These are phyloP conservation scores for Anisogramma anomala DNA, from an alignment of 2,329 filamentous ascomycete species.

Conservation along the genomic window DNA sequence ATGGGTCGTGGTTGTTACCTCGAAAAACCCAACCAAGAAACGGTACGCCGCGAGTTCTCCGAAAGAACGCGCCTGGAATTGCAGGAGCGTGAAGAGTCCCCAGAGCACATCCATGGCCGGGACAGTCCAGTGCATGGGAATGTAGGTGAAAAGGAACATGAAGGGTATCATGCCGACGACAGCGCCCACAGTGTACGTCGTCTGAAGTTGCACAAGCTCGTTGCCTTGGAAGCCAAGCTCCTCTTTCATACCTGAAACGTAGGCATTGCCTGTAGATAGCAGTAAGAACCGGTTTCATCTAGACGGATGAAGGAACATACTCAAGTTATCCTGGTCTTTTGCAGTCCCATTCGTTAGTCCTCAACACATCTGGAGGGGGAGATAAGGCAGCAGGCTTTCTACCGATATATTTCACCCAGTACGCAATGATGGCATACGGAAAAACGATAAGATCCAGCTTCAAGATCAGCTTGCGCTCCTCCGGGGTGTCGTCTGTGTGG, in stretches of 20 bases:
- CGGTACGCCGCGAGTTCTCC: slow-evolving; percentile 40
- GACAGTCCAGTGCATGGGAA: slow-evolving; percentile 38
- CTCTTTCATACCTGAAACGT: slow-evolving; percentile 42
- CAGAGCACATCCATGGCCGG: slow-evolving; percentile 41
- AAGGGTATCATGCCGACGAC: slow-evolving; percentile 41
- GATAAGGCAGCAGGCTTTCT: slow-evolving; percentile 14
- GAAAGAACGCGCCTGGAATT: slow-evolving; percentile 37
- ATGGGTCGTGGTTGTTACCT: too few species aligned
- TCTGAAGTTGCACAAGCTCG: slow-evolving; percentile 43
- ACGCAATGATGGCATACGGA: slow-evolving; percentile 42
- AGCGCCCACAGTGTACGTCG: slow-evolving; percentile 38
- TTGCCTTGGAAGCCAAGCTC: slow-evolving; percentile 40
- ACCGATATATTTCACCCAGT: slow-evolving; percentile 44
- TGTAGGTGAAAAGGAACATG: slow-evolving; percentile 35
- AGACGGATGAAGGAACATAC: slow-evolving; percentile 20
- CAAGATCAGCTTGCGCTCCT: slow-evolving; percentile 39
- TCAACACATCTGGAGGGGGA: neutral
- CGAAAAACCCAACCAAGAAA: slow-evolving; percentile 43
- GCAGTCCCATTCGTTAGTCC: neutral
- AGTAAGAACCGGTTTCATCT: neutral
- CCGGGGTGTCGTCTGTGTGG: slow-evolving; percentile 29
- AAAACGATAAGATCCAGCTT: slow-evolving; percentile 47
- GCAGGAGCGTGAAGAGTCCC: slow-evolving; percentile 45
- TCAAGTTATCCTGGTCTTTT: slow-evolving; percentile 38
- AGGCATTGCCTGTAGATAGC: slow-evolving; percentile 37